phyloP scores from a whole-genome alignment of 306 rosid genomes.

The Citrullus mucosospermus region DNA sequence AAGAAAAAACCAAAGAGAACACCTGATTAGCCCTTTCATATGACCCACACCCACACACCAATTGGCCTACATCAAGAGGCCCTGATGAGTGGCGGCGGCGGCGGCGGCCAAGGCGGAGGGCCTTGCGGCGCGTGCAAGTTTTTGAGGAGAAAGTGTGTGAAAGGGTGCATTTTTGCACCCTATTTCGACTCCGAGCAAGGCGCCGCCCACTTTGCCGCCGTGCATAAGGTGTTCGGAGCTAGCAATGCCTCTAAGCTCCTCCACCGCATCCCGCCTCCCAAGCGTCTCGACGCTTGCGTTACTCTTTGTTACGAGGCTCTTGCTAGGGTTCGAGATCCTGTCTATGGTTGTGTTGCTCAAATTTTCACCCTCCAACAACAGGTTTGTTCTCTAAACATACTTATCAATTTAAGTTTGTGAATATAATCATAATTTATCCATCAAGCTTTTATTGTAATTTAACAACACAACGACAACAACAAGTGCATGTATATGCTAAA shows the following conservation, averaged over 20 bases:
- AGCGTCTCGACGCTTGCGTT: conserved; percentile 63
- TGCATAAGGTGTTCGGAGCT: conserved; percentile 93
- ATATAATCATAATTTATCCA: no score
- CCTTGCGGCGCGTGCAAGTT: conserved; percentile 98
- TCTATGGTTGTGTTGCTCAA: conserved; percentile 74
- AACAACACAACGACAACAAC: background rate
- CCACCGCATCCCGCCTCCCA: conserved; percentile 38
- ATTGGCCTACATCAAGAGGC: background rate
- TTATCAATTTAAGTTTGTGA: background rate
- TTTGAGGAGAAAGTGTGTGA: conserved; percentile 66
- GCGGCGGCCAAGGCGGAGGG: conserved; percentile 21
- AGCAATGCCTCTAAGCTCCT: conserved; percentile 92
- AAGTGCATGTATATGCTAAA: no score
- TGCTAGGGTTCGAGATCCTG: conserved; percentile 72
- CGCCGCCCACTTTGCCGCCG: conserved; percentile 77
- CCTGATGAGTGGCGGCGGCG: conserved; percentile 10
- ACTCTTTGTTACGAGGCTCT: conserved; percentile 80
- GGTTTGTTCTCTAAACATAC: conserved; percentile 18
- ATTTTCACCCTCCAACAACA: conserved; percentile 83
- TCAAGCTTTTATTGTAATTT: background rate
- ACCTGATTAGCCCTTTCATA: background rate
- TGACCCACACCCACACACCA: background rate
- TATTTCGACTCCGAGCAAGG: conserved; percentile 83
- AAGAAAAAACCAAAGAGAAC: background rate
- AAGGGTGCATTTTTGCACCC: conserved; percentile 80